Conservation (phyloP, 129 eudicot genomes). For the Artemisia annua region DNA sequence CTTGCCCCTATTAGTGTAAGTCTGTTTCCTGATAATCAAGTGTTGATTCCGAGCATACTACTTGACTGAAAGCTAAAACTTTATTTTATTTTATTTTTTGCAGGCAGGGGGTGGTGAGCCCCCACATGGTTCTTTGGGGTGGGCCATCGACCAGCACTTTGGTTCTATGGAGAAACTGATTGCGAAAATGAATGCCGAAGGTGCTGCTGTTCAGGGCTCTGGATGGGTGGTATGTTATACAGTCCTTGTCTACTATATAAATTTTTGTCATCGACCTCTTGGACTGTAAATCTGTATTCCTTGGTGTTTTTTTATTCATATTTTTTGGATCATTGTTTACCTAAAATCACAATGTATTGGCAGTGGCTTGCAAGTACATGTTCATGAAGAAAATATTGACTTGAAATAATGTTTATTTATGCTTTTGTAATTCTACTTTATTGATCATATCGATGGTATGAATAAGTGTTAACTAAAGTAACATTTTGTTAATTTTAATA, state of each 20-base stretch:
- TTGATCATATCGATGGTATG: no score
- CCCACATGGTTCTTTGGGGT: slow-evolving; percentile 73
- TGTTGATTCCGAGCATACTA: slow-evolving; percentile 10
- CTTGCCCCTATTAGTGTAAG: slow-evolving; percentile 60
- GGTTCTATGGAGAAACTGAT: slow-evolving; percentile 75
- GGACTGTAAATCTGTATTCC: not conserved
- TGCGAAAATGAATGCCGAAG: slow-evolving; percentile 91
- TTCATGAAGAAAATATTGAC: no score
- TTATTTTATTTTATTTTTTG: not conserved
- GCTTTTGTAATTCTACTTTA: no score
- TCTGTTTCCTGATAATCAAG: not conserved
- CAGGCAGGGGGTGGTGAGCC: slow-evolving; percentile 98
- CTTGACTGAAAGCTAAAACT: slow-evolving; percentile 14
- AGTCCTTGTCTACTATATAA: not conserved
- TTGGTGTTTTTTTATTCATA: not conserved
- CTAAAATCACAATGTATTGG: slow-evolving; percentile 12
- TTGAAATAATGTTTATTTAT: no score
- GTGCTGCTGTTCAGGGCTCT: slow-evolving; percentile 96
- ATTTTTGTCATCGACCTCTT: not conserved
- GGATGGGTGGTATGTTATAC: slow-evolving; percentile 95
- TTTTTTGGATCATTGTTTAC: not conserved
- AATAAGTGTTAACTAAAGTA: no score
- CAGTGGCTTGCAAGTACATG: slow-evolving; percentile 99
- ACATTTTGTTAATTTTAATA: no score
- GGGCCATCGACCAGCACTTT: slow-evolving; percentile 75